A percentile compares a stretch with the other conserved stretches of the same genome.
Evolutionary conservation across 352 stramenopile genomes (phyloP).

Genomic region (Phytophthora syringae): DNA sequence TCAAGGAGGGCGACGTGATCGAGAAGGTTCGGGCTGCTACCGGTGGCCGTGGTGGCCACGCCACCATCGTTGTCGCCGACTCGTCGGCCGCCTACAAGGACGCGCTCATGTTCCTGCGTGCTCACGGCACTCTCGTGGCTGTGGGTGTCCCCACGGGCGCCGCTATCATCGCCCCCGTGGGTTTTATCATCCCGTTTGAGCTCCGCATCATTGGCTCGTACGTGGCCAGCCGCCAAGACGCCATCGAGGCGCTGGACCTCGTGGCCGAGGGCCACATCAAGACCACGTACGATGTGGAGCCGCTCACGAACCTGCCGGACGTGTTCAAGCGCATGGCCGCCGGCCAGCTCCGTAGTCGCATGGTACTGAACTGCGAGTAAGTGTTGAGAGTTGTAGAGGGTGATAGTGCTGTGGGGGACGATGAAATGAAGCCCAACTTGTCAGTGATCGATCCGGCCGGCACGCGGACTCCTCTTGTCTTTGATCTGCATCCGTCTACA

Average conservation of each 20-base stretch:
- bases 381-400: conserved; percentile 16
- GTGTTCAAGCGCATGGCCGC: conserved; percentile 53
- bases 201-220: conserved; percentile 61
- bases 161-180: conserved; percentile 42
- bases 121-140: conserved; percentile 68
- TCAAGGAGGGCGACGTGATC: conserved; percentile 58
- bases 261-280: conserved; percentile 50
- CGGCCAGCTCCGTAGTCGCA: conserved; percentile 36
- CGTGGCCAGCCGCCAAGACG: conserved; percentile 62
- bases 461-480: too few relatives aligned
- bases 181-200: conserved; percentile 43
- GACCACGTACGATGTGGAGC: conserved; percentile 48
- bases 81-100: conserved; percentile 57
- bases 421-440: conserved; percentile 15
- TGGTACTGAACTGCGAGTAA: conserved; percentile 57
- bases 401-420: conserved; percentile 11
- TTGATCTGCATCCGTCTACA: too few relatives aligned
- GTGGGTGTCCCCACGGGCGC: conserved; percentile 76
- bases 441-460: too few relatives aligned
- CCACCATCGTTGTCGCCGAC: conserved; percentile 79
- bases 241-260: conserved; percentile 62
- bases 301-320: conserved; percentile 43
- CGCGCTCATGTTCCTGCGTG: conserved; percentile 65
- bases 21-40: conserved; percentile 52
- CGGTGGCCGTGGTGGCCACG: conserved; percentile 58